Evolutionary conservation across 768 basidiomycete species (phyloP), one percentile per base, ranked within the genome.

Genomic region (Leucocoprinus leucothites): DNA sequence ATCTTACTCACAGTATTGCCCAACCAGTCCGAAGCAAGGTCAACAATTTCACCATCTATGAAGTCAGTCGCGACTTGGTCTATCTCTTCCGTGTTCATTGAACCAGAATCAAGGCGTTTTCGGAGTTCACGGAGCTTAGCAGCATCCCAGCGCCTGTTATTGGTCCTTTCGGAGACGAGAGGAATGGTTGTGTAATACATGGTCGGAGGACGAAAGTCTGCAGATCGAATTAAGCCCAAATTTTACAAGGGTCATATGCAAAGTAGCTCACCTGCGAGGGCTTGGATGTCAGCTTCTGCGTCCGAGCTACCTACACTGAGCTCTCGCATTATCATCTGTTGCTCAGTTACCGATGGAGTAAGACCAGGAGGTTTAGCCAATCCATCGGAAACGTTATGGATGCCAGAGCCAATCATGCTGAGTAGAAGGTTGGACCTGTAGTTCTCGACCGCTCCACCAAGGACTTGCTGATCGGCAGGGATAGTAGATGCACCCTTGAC

Each of bases 181-280:
- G 97, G 97, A 55, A 99, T 97, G 28, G 91, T 88, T 19, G 94
- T 93, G 71, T 98, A 98, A 71, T 99, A 99, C 81, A 92, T 93
- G 4, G 87, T 91, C 8, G 94, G 92, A 44, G 91, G 89, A 16
- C 95, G 86, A 72, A 94, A 89, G 48, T 95, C 95, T 95, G 70
- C 9, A 48, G 7, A 56, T 46, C 34, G 49, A 3, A 36, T 28
- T 57, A 45, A 63, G 49, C 45, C 22, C 34, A 34, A 44, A 25
- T 35, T 24, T 8, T 21, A 18, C 34, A 18, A 49, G 55, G 25
- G 14, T 19, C 9, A 22, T 22, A 24, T 47, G 6, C 28, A 22
- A 56, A 28, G 36, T n/a, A 46, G 76, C 87, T 64, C 61, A 95
- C 96, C 91, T 53, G 91, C 82, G 57, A 98, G 84, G 24, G 89